Conservation (phyloP, 805 yeast genomes). For the Starmerella sirachaensis region DNA sequence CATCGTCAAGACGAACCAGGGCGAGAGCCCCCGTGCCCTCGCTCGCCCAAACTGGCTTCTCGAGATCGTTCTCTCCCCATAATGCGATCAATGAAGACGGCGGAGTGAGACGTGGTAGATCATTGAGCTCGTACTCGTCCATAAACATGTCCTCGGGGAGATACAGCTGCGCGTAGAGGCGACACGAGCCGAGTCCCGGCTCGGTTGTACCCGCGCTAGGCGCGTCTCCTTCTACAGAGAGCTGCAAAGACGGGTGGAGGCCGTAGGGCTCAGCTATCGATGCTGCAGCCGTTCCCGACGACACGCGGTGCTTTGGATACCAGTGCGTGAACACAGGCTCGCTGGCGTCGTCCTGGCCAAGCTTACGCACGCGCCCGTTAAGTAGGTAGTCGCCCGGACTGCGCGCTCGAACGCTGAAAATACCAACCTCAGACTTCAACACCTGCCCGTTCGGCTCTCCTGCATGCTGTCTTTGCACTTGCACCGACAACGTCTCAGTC, state of each 20-base stretch:
- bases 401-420: constrained; percentile 9
- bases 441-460: too few species aligned
- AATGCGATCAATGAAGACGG: constrained; percentile 30
- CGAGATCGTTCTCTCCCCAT: constrained; percentile 49
- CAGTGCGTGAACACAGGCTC: constrained; percentile 19
- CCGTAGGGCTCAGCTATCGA: constrained; percentile 20
- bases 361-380: constrained; percentile 15
- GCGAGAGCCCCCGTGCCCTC: constrained; percentile 34
- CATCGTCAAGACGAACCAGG: constrained; percentile 26
- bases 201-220: too few species aligned
- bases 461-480: too few species aligned
- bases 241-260: constrained; percentile 20
- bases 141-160: constrained; percentile 39
- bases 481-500: constrained; percentile 4
- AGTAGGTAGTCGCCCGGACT: constrained; percentile 6
- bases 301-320: constrained; percentile 12
- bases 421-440: constrained; percentile 20
- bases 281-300: not conserved
- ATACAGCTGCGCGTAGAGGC: constrained; percentile 34
- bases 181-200: constrained; percentile 32
- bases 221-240: constrained; percentile 6
- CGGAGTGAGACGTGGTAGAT: constrained; percentile 22
- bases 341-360: constrained; percentile 8
- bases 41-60: constrained; percentile 41
- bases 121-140: constrained; percentile 43